Percentiles rank a stretch among this genome's conserved stretches.
Evolutionary conservation across 192 early-diverging fungal species (phyloP).

Genomic region (Linnemannia elongata): DNA sequence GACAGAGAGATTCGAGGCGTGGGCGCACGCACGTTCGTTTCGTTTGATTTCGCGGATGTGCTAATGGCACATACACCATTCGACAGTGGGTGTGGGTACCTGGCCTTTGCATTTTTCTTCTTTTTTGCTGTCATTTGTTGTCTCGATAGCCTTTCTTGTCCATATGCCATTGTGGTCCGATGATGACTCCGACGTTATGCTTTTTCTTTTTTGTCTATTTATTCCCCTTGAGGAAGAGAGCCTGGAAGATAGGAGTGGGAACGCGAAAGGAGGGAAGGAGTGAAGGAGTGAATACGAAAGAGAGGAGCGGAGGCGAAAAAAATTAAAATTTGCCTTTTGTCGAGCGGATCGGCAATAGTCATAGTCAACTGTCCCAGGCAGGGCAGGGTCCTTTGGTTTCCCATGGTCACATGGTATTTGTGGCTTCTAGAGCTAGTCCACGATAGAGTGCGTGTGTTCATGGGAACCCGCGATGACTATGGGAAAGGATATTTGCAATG

Average conservation of each 20-base stretch:
- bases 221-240: background rate
- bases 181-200: background rate
- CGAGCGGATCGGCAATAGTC: background rate
- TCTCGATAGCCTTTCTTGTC: slow-evolving; percentile 11
- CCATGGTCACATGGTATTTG: too few relatives aligned
- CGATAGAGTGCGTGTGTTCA: too few relatives aligned
- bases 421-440: too few relatives aligned
- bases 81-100: background rate
- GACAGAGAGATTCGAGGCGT: background rate
- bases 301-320: background rate
- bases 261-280: background rate
- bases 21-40: background rate
- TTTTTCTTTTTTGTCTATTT: background rate
- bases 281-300: background rate
- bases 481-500: too few relatives aligned
- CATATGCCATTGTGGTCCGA: background rate
- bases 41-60: background rate
- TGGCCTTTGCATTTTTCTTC: background rate
- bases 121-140: background rate
- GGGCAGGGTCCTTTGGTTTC: too few relatives aligned
- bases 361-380: too few relatives aligned
- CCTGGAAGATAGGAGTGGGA: too few relatives aligned
- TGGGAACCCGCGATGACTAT: too few relatives aligned
- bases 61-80: background rate
- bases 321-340: background rate